Conservation (phyloP, 768 basidiomycete species). For the Hygrophorus pudorinus region DNA sequence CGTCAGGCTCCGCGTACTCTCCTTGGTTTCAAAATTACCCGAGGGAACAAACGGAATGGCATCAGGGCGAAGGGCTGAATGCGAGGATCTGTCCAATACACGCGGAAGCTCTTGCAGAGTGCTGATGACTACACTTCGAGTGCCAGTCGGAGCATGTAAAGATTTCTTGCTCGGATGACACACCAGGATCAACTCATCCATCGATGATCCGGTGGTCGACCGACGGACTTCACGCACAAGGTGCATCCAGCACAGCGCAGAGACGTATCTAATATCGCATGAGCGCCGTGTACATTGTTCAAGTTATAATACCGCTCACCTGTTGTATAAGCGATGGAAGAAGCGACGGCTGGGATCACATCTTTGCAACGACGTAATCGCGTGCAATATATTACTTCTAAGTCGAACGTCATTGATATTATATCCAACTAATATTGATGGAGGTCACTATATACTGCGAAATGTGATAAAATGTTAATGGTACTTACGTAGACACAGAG, state of each 20-base stretch:
- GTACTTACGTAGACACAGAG: conserved; percentile 36
- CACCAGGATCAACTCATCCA: conserved; percentile 20
- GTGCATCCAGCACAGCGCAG: conserved; percentile 18
- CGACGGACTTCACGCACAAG: conserved; percentile 15
- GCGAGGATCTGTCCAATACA: conserved; percentile 1
- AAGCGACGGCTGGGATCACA: background rate
- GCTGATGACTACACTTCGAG: conserved; percentile 9
- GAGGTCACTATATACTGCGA: background rate
- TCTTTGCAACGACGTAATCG: conserved; percentile 14
- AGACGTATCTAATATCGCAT: conserved; percentile 12
- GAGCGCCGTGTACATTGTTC: background rate
- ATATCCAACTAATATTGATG: conserved; percentile 20
- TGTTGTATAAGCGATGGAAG: background rate
- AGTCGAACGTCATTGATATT: conserved; percentile 15
- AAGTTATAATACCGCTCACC: too few species aligned
- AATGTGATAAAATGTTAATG: background rate
- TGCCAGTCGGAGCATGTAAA: background rate
- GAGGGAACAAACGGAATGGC: conserved; percentile 5
- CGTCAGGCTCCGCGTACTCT: background rate
- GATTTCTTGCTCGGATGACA: conserved; percentile 9
- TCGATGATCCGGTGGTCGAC: conserved; percentile 7
- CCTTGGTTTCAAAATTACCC: background rate
- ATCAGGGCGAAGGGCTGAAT: background rate
- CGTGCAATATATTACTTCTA: conserved; percentile 10
- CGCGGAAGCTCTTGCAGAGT: conserved; percentile 6